phyloP scores from a whole-genome alignment of 225 moss, liverwort and hornwort genomes.

The Marchantia paleacea region DNA sequence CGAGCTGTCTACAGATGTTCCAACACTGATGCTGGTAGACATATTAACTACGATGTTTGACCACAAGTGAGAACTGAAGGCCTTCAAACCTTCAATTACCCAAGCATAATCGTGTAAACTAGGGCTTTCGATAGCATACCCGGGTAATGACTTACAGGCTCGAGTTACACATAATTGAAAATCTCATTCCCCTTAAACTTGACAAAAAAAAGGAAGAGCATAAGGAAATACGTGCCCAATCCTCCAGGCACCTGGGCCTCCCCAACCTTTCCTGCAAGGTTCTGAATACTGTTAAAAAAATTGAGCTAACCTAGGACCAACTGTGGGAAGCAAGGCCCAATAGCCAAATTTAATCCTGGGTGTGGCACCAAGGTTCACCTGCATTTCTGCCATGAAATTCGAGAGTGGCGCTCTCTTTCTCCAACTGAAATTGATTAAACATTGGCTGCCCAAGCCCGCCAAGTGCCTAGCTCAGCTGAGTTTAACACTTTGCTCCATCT shows the following conservation, averaged over 20 bases:
- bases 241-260: neutral
- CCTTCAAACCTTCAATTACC: neutral
- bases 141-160: neutral
- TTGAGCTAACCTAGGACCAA: neutral
- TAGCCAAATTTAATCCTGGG: constrained; percentile 21
- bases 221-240: neutral
- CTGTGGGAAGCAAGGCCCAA: constrained; percentile 11
- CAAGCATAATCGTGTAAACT: neutral
- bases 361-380: constrained; percentile 30
- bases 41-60: no score
- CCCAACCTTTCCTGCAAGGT: neutral
- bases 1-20: no score
- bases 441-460: constrained; percentile 27
- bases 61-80: no score
- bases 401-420: constrained; percentile 28
- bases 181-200: neutral
- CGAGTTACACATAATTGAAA: neutral
- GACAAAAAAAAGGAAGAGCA: neutral
- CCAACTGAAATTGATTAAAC: constrained; percentile 25
- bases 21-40: no score
- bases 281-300: neutral
- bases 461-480: constrained; percentile 25
- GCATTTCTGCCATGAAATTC: constrained; percentile 24
- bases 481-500: constrained; percentile 27
- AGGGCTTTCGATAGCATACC: neutral